Base-by-base conservation (phyloP, 495 filamentous ascomycete genomes). In the Pseudomonodictys pantanalensis region DNA sequence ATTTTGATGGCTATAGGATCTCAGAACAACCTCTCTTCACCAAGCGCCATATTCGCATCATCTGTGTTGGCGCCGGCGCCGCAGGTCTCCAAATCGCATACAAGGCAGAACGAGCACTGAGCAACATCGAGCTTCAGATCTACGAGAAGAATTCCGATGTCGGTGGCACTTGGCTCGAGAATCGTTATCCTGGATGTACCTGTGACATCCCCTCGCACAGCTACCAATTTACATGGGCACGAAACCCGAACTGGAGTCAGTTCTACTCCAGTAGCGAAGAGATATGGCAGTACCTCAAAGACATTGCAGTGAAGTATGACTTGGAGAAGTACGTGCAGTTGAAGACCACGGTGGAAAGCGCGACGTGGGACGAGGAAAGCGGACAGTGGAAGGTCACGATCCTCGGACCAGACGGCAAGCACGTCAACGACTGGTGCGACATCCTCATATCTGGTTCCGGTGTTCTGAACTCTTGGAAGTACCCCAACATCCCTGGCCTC, bases 151-250 rank as follows among this genome's bases (percentile, higher is more conserved):
- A 78, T 43, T 48, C 64, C 7, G 60, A 70, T 0, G 22, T 78
- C 3, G 72, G 75, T 3, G 75, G 77, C 0, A 73, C 71, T 0
- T 79, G 76, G 76, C 67, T 62, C 32, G 74, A 76, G 32, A 76
- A 77, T 44, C 35, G 41, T 3, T 61, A 61, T 30, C 58, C 58
- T 10, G 58, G 50, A 26, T 55, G 50, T n/a, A 28, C 48, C 7
- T 52, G 48, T 17, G 48, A 60, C 28, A 42, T 60, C 12, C 47
- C 57, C 10, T 52, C 57, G 25, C 57, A 60, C 28, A 52, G 46
- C 17, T 60, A 60, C 23, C 58, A 61, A 17, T 61, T 53, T 35
- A 47, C 58, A 1, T 61, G 49, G 49, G 50, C 58, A 17, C 38
- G 58, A 15, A 61, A 61, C 24, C 50, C 58, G 6, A 33, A 35